A percentile compares a stretch with the other conserved stretches of the same genome.
These are phyloP conservation scores for Paraglomus occultum DNA, from an alignment of 192 early-diverging fungal species.

Conservation along the genomic window DNA sequence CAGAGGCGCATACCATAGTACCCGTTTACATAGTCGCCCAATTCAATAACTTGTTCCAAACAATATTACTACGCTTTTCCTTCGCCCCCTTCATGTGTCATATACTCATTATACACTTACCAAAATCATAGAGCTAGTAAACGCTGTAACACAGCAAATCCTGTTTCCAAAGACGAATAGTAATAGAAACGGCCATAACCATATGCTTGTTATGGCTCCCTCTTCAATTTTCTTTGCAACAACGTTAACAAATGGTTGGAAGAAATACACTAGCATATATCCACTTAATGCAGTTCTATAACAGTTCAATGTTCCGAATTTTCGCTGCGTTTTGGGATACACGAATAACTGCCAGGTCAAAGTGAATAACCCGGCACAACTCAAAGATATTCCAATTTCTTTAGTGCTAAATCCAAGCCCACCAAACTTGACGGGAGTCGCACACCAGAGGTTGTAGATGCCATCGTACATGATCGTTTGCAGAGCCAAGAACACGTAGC, in stretches of 20 bases:
- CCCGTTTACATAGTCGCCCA: no score
- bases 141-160: conserved; percentile 37
- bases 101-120: conserved; percentile 41
- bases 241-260: conserved; percentile 37
- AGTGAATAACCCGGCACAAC: conserved; percentile 42
- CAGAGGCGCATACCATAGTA: no score
- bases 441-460: conserved; percentile 44
- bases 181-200: conserved; percentile 25
- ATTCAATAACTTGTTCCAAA: no score
- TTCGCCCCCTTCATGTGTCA: no score
- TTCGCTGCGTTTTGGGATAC: conserved; percentile 41
- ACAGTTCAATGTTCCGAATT: conserved; percentile 35
- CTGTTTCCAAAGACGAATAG: conserved; percentile 27
- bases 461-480: conserved; percentile 55
- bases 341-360: conserved; percentile 45
- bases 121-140: conserved; percentile 53
- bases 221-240: conserved; percentile 26
- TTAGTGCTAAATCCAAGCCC: conserved; percentile 45
- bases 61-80: no score
- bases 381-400: conserved; percentile 44
- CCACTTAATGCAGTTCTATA: conserved; percentile 36
- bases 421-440: conserved; percentile 38
- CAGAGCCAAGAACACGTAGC: conserved; percentile 40
- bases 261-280: conserved; percentile 41
- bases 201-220: conserved; percentile 8